Conservation (phyloP, 1,284 basidiomycete genomes). For the Vanrija pseudolonga region DNA sequence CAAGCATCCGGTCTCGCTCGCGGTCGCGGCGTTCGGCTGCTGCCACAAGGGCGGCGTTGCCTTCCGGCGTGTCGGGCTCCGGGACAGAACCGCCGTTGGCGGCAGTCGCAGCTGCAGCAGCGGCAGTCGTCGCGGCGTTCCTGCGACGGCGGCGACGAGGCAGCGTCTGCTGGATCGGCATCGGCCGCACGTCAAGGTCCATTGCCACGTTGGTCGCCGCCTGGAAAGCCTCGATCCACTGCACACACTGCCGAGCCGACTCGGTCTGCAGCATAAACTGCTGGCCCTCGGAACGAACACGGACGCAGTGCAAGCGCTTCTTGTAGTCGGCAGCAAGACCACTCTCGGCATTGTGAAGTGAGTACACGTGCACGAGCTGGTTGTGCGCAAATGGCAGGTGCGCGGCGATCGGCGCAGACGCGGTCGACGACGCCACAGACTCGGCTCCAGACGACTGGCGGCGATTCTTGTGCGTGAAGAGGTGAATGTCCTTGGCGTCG, state of each 20-base stretch:
- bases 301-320: conserved; percentile 92
- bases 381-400: conserved; percentile 49
- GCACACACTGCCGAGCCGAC: conserved; percentile 79
- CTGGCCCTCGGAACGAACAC: conserved; percentile 87
- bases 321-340: conserved; percentile 92
- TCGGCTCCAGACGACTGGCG: background rate
- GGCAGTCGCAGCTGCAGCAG: background rate
- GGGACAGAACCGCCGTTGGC: background rate
- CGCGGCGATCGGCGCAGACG: conserved; percentile 19
- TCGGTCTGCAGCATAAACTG: conserved; percentile 92
- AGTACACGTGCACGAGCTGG: conserved; percentile 60
- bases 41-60: conserved; percentile 37
- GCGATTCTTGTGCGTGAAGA: conserved; percentile 28
- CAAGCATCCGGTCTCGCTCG: conserved; percentile 45
- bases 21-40: conserved; percentile 29
- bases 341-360: conserved; percentile 84
- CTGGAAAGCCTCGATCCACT: conserved; percentile 95
- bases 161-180: conserved; percentile 69
- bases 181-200: conserved; percentile 82
- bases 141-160: conserved; percentile 51
- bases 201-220: conserved; percentile 88
- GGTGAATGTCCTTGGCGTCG: conserved; percentile 35
- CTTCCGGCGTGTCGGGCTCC: conserved; percentile 31
- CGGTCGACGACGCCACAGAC: conserved; percentile 14
- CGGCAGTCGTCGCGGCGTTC: conserved; percentile 9